A percentile compares a stretch with the other conserved stretches of the same genome.
These are phyloP conservation scores for Exophiala mesophila DNA, from an alignment of 2,329 filamentous ascomycete species.

Conservation along the genomic window DNA sequence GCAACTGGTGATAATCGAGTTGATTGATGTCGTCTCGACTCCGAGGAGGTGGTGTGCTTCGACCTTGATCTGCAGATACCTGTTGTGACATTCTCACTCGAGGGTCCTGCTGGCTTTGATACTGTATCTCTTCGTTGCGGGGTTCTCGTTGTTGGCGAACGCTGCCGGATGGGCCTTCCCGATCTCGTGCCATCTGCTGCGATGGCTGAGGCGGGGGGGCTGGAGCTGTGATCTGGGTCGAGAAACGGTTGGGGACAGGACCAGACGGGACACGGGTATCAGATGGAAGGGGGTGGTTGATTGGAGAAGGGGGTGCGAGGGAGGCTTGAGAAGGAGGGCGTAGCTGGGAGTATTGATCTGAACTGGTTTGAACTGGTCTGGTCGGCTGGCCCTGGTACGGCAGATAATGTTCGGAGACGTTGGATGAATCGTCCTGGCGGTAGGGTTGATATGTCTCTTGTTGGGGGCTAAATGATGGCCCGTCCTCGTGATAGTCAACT, in stretches of 20 bases:
- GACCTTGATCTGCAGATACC: constrained; percentile 36
- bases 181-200: constrained; percentile 15
- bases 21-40: constrained; percentile 38
- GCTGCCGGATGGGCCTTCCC: constrained; percentile 16
- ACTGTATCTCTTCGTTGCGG: constrained; percentile 26
- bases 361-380: constrained; percentile 10
- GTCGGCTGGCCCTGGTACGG: constrained; percentile 17
- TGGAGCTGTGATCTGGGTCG: constrained; percentile 18
- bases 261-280: constrained; percentile 23
- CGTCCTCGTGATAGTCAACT: constrained; percentile 25
- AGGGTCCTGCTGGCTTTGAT: constrained; percentile 30
- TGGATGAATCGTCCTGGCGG: constrained; percentile 23
- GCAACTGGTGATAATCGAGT: constrained; percentile 42
- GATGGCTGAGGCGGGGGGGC: constrained; percentile 6
- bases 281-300: constrained; percentile 17
- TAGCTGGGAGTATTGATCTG: constrained; percentile 27
- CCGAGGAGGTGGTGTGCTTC: constrained; percentile 42
- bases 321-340: constrained; percentile 35
- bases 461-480: constrained; percentile 18
- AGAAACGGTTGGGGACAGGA: constrained; percentile 22
- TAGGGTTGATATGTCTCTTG: constrained; percentile 23
- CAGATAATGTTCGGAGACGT: constrained; percentile 39
- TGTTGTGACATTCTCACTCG: constrained; percentile 25
- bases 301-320: constrained; percentile 34
- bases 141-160: constrained; percentile 25